Base-by-base conservation (phyloP, 192 early-diverging fungal genomes). In the Globomyces pollinis-pini region DNA sequence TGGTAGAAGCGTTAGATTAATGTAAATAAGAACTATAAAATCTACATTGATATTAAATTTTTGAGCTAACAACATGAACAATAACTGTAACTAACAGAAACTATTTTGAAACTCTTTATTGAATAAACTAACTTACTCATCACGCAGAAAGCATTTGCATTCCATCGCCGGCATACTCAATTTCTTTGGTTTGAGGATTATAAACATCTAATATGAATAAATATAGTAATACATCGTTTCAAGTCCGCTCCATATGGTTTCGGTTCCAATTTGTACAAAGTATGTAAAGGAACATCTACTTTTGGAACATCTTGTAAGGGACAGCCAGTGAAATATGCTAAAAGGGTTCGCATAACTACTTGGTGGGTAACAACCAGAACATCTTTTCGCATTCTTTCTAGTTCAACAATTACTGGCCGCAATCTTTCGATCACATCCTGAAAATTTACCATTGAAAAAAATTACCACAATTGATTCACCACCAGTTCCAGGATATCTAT, bases 401-500 rank as follows among this genome's bases (percentile, higher is more conserved):
- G 75, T 71, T 98, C 95, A 49, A 98, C 84, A 65, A 98, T 94
- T 41, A 96, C 72, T 29, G 93, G 91, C 62, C 91, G 79, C 50
- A 98, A 59, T 18, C 94, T 78, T 67, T 96, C 89, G 50, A 98
- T 93, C 20, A 98, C 94, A 64, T 98, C 95, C 62, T 39, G 11
- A 13, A 60, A 51, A 6, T n/a, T n/a, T n/a, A n/a, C n/a, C n/a
- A n/a, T n/a, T n/a, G n/a, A n/a, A 9, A n/a, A 7, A 34, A 2
- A 23, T 50, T n/a, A 34, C 42, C 15, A 84, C 53, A 57, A 94
- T 94, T 16, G 86, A 89, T 71, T 98, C 95, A 33, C 94, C 94
- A 34, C 95, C 95, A 49, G 91, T 85, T 15, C 95, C 95, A 3
- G 95, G 94, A 66, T 96, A 98, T 23, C 95, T 82, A 59, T 94